phyloP scores from a whole-genome alignment of 768 basidiomycete genomes.

The Neoboletus subvelutipes region DNA sequence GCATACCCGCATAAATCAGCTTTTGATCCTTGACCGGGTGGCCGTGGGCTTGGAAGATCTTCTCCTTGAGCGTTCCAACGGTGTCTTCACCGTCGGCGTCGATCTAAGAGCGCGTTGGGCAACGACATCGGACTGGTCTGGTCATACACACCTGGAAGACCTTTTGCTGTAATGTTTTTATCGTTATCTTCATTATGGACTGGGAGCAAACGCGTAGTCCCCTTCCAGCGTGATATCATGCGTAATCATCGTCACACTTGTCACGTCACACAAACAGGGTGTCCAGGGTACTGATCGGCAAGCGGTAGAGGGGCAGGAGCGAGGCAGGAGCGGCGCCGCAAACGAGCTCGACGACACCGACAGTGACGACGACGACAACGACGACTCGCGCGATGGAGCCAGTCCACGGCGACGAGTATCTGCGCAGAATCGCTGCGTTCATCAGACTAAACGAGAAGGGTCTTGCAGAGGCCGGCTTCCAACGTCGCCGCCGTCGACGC shows the following conservation, averaged over 20 bases:
- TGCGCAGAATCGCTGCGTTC: constrained; percentile 67
- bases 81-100: constrained; percentile 78
- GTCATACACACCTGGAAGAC: constrained; percentile 65
- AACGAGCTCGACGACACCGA: constrained; percentile 6
- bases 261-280: constrained; percentile 20
- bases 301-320: constrained; percentile 21
- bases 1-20: constrained; percentile 88
- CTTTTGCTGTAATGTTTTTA: constrained; percentile 95
- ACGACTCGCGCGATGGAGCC: constrained; percentile 39
- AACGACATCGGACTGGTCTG: neutral
- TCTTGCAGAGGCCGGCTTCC: constrained; percentile 64
- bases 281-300: constrained; percentile 26
- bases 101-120: constrained; percentile 43
- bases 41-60: constrained; percentile 75
- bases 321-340: constrained; percentile 19
- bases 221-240: constrained; percentile 20
- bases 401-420: constrained; percentile 73
- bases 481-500: constrained; percentile 45
- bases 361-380: constrained; percentile 14
- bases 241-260: constrained; percentile 22
- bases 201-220: constrained; percentile 14
- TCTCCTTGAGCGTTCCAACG: constrained; percentile 75
- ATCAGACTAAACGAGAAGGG: constrained; percentile 70
- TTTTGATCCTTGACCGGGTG: constrained; percentile 79
- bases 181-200: constrained; percentile 81